phyloP scores from a whole-genome alignment of 2,329 filamentous ascomycete species.

The Blumeria graminis region DNA sequence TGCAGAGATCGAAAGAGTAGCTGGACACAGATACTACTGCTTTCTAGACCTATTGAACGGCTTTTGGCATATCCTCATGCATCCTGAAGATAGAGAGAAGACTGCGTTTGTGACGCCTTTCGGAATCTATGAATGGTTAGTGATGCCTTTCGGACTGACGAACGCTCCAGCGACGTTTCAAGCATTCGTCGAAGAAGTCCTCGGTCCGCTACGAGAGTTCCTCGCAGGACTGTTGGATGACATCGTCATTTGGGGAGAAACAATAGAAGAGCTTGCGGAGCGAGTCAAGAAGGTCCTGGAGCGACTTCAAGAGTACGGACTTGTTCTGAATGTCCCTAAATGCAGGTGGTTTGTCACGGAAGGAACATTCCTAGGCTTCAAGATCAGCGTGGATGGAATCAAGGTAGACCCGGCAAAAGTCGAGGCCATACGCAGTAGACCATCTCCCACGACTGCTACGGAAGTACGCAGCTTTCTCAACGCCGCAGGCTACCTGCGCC shows the following conservation, averaged over 20 bases:
- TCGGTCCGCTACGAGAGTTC: background rate
- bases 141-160: background rate
- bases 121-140: background rate
- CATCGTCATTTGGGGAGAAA: background rate
- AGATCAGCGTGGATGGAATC: no score
- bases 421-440: no score
- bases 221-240: background rate
- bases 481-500: no score
- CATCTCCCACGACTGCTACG: no score
- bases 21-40: background rate
- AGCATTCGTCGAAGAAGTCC: background rate
- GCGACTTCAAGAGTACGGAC: no score
- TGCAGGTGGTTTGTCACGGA: no score
- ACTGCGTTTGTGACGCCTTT: background rate
- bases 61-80: background rate
- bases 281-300: no score
- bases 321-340: no score
- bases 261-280: no score
- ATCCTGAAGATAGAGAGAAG: background rate
- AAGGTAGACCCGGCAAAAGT: no score
- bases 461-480: no score
- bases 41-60: background rate
- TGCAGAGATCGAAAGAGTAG: background rate
- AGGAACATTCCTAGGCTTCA: no score
- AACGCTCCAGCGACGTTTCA: background rate